Conservation (phyloP, 1,139 yeast species). For the Blastobotrys apis region DNA sequence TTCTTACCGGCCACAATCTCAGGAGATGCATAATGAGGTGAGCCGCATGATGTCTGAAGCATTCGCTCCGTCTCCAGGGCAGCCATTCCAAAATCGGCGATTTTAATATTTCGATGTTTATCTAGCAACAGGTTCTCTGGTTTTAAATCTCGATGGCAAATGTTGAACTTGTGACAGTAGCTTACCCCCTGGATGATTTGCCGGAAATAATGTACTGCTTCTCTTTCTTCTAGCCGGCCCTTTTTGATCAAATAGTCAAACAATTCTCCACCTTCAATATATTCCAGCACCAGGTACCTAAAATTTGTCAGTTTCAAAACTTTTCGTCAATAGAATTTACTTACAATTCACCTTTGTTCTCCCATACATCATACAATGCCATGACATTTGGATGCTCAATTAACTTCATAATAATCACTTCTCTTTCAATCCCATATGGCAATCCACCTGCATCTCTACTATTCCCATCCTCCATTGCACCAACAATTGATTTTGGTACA, state of each 20-base stretch:
- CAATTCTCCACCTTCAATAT: slow-evolving; percentile 95
- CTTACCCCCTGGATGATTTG: slow-evolving; percentile 90
- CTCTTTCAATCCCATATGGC: slow-evolving; percentile 94
- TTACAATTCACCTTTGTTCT: slow-evolving; percentile 78
- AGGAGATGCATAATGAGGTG: slow-evolving; percentile 98
- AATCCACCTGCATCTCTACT: slow-evolving; percentile 45
- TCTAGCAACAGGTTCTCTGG: slow-evolving; percentile 91
- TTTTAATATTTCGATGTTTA: slow-evolving; percentile 81
- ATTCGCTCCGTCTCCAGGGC: slow-evolving; percentile 87
- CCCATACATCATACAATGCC: slow-evolving; percentile 99
- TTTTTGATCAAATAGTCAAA: slow-evolving; percentile 86
- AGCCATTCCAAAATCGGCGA: slow-evolving; percentile 99
- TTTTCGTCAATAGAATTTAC: slow-evolving; percentile 14
- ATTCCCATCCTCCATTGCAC: slow-evolving; percentile 19
- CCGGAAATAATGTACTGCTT: slow-evolving; percentile 84
- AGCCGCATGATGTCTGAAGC: slow-evolving; percentile 93
- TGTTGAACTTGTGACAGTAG: slow-evolving; percentile 90
- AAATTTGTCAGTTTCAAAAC: slow-evolving; percentile 5
- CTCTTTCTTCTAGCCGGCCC: slow-evolving; percentile 83
- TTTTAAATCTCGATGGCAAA: slow-evolving; percentile 87
- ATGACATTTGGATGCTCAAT: slow-evolving; percentile 90
- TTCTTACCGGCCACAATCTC: slow-evolving; percentile 93
- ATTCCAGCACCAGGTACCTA: slow-evolving; percentile 77
- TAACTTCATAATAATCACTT: slow-evolving; percentile 86
- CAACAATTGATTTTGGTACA: slow-evolving; percentile 78